A percentile compares a stretch with the other conserved stretches of the same genome.
Evolutionary conservation across 208 protist genomes (phyloP).

Genomic region (Strigomonas culicis): DNA sequence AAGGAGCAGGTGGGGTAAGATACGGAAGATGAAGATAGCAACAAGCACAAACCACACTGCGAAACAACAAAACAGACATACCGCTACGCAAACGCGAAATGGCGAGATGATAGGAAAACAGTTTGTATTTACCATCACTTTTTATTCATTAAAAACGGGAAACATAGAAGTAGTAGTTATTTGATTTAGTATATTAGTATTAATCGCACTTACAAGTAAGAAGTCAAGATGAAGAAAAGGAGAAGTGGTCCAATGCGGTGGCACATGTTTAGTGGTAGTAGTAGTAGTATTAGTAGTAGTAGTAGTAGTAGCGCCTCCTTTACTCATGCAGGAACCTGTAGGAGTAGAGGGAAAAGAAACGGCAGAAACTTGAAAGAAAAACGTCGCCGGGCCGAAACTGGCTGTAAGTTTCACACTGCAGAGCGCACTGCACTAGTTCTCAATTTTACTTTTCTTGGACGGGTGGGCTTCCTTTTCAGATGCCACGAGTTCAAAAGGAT

Average conservation of each 20-base stretch:
- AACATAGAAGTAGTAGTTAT: too few relatives aligned
- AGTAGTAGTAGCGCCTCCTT: too few relatives aligned
- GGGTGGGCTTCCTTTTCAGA: neutral
- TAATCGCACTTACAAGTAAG: neutral
- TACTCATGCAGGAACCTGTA: neutral
- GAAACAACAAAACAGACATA: neutral
- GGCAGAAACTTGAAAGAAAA: neutral
- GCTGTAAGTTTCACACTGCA: neutral
- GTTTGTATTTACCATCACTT: too few relatives aligned
- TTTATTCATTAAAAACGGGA: too few relatives aligned
- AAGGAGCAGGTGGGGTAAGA: neutral
- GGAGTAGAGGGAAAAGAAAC: neutral
- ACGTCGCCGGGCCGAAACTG: neutral
- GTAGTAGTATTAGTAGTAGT: too few relatives aligned
- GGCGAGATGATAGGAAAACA: too few relatives aligned
- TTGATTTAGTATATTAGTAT: too few relatives aligned
- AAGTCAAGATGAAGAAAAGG: neutral
- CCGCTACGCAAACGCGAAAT: too few relatives aligned
- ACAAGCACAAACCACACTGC: neutral
- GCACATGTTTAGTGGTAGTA: too few relatives aligned
- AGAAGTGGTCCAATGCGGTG: too few relatives aligned
- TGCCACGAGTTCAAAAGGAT: constrained; percentile 48
- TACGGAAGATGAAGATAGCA: neutral
- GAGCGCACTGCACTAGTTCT: too few relatives aligned
- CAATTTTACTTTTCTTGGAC: neutral